Base-by-base conservation (phyloP, 176 grass and related monocot species). In the Melocanna baccifera region DNA sequence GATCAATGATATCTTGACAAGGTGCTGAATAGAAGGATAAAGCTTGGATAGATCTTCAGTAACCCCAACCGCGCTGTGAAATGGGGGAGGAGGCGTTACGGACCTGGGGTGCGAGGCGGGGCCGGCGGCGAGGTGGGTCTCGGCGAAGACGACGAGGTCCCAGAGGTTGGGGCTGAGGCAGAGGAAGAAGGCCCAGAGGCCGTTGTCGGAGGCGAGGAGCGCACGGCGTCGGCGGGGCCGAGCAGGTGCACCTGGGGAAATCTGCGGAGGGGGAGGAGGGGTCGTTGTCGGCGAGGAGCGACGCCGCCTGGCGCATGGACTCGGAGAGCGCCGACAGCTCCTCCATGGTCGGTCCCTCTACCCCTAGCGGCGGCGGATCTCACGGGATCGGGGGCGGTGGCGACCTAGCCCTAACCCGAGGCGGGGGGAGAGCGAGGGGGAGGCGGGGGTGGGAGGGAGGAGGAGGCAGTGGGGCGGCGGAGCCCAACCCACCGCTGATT, bases 1-100 rank as follows among this genome's bases (percentile, higher is more conserved):
- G 14, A 99, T 86, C 73, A 99, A 46, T 55, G 96, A 96, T 85
- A 99, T 99, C 53, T 83, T 92, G 61, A 99, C 96, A 70, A 99
- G 86, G 84, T 99, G 83, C 59, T 88, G 84, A 86, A 92, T 72
- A 22, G 80, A 86, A 59, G 96, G 96, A 78, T 99, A 99, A 47
- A 96, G 78, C 84, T 85, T 99, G 70, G 91, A 82, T 56, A 99
- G 88, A 89, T 99, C 96, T 83, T 99, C 89, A 12, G 89, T 75
- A 45, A 99, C 91, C n/a, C n/a, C n/a, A n/a, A n/a, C n/a, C n/a
- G 52, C 25, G 42, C 22, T 3, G 29, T 47, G 36, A 57, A 9
- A 26, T 10, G 28, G 26, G 37, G 9, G 51, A 15, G 47, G 29
- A 3, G n/a, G 39, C 15, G 18, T 13, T 12, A 64, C 37, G 12